A percentile compares a stretch with the other conserved stretches of the same genome.
phyloP scores from a whole-genome alignment of 257 asterid genomes.

The Solanum etuberosum region DNA sequence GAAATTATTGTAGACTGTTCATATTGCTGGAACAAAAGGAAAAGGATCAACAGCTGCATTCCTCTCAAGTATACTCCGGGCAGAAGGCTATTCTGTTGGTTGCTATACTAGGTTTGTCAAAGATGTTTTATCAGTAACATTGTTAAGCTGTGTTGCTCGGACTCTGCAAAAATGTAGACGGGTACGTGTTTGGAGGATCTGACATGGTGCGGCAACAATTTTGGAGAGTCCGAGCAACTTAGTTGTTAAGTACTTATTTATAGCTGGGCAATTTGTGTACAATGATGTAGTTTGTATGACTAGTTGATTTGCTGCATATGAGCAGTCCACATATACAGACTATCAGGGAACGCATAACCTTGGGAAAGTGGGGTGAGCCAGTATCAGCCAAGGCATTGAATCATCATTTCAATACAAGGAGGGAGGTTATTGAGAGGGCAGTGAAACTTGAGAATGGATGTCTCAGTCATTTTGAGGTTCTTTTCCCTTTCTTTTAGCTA shows the following conservation, averaged over 20 bases:
- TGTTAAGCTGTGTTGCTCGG: not conserved
- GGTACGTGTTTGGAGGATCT: no score
- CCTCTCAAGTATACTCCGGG: slow-evolving; percentile 71
- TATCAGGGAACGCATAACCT: slow-evolving; percentile 81
- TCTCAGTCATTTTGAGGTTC: slow-evolving; percentile 93
- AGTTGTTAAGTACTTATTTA: not conserved
- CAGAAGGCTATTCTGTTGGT: slow-evolving; percentile 88
- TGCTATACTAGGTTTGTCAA: slow-evolving; percentile 72
- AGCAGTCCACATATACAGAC: slow-evolving; percentile 84
- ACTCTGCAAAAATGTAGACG: no score
- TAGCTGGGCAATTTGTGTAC: not conserved
- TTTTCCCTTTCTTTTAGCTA: not conserved
- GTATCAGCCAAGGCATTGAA: slow-evolving; percentile 51
- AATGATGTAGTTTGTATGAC: not conserved
- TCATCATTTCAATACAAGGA: slow-evolving; percentile 49
- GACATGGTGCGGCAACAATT: no score
- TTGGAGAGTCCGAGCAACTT: no score
- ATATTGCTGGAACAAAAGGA: slow-evolving; percentile 95
- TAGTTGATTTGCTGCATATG: not conserved
- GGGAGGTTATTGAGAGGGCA: slow-evolving; percentile 43
- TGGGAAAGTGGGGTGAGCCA: slow-evolving; percentile 60
- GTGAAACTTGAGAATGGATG: slow-evolving; percentile 48
- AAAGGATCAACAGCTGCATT: slow-evolving; percentile 95
- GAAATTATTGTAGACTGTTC: slow-evolving; percentile 43
- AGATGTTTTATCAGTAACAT: not conserved